Evolutionary conservation across 192 early-diverging fungal genomes (phyloP), one percentile per base, ranked within the genome.

Genomic region (Backusella liffmaniae): DNA sequence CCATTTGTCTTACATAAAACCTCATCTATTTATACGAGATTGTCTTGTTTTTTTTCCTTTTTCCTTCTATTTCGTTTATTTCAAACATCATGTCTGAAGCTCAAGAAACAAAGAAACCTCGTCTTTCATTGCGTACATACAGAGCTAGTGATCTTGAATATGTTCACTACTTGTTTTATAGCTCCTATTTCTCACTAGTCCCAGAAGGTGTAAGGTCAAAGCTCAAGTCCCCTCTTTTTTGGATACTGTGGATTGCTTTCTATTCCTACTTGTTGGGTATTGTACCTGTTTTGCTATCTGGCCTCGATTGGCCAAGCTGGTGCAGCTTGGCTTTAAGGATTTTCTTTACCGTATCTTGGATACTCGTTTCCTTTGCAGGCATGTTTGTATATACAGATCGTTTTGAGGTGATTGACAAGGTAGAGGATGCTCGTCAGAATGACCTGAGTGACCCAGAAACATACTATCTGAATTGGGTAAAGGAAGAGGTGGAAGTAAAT

Each of bases 401-500:
- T 32, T 74, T 80, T 46, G 82, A 79, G 10, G 62, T 71, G 0
- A 59, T 70, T 35, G 73, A 68, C 4, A 59, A 69, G 16, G 76
- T 83, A 8, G 78, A 83, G 32, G 35, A 70, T 36, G 76, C 23
- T 30, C 56, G 76, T 8, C 71, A 74, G 36, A 80, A 77, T 34
- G 82, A 83, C 32, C 29, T 83, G 66, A 66, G 44, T 26, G 78
- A 83, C 53, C 79, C 79, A 1, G 76, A 83, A 34, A 37, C 49
- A 37, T 77, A 72, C 30, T 83, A 83, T 72, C 65, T 83, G 23
- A 72, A 75, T 21, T 75, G 66, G 49, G 34, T 34, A 16, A 79
- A 80, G 46, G 69, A 67, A n/a, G 77, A 82, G 12, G 71, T 67
- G 15, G 75, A 73, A n/a, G 79, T 76, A 16, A 71, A 77, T 6